phyloP scores from a whole-genome alignment of 2,329 filamentous ascomycete species.

The Geosmithia flava region DNA sequence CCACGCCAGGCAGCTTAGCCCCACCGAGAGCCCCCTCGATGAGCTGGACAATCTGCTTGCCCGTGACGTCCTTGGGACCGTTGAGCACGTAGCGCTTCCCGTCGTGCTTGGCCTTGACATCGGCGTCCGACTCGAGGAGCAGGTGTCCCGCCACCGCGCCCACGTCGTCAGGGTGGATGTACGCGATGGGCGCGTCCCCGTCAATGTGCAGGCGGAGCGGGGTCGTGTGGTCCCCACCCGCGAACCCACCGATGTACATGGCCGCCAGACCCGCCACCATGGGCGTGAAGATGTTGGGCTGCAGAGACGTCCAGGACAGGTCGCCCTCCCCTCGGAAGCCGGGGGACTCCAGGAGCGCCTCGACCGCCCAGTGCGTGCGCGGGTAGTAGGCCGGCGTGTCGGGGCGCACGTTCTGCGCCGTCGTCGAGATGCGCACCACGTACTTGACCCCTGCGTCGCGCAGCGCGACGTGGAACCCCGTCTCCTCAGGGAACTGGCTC shows the following conservation, averaged over 20 bases:
- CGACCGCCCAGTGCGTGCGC: slow-evolving; percentile 26
- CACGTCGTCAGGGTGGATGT: slow-evolving; percentile 18
- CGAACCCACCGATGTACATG: slow-evolving; percentile 17
- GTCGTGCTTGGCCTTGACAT: slow-evolving; percentile 14
- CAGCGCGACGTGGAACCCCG: slow-evolving; percentile 18
- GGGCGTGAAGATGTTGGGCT: slow-evolving; percentile 14
- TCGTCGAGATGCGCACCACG: slow-evolving; percentile 28
- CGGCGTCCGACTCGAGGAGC: slow-evolving; percentile 11
- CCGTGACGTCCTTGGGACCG: slow-evolving; percentile 24
- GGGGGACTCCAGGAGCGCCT: slow-evolving; percentile 19
- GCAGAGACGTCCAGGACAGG: slow-evolving; percentile 25
- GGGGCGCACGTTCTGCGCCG: slow-evolving; percentile 20
- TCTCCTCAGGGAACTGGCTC: slow-evolving; percentile 26
- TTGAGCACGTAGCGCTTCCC: slow-evolving; percentile 23
- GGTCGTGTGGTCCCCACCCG: slow-evolving; percentile 17
- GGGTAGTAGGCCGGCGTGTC: slow-evolving; percentile 20
- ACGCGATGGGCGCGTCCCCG: slow-evolving; percentile 14
- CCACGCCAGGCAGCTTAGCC: slow-evolving; percentile 10
- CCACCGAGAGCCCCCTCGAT: slow-evolving; percentile 18
- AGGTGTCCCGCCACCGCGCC: slow-evolving; percentile 22
- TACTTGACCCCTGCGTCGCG: slow-evolving; percentile 24
- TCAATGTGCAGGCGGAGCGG: slow-evolving; percentile 13
- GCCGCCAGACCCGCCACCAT: slow-evolving; percentile 10
- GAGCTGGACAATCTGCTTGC: slow-evolving; percentile 17
- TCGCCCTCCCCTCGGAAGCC: slow-evolving; percentile 12